Base-by-base conservation (phyloP, 352 stramenopile genomes). In the Pythium angustatum region DNA sequence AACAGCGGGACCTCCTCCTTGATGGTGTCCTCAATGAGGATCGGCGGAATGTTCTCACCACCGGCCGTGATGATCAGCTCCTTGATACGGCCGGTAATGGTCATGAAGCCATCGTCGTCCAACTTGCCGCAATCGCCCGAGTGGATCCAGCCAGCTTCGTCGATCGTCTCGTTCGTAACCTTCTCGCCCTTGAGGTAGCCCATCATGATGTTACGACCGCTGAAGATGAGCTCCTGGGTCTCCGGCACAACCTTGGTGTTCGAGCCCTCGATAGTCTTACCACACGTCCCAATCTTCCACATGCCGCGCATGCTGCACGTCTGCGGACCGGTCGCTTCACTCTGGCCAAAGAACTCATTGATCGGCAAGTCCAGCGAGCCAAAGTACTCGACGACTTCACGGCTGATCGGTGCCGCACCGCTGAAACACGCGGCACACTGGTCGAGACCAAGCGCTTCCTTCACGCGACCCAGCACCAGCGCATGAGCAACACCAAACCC, bases 21-120 rank as follows among this genome's bases (percentile, higher is more conserved):
- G 28, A 98, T 69, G 22, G 79, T 82, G 66, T 98, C 85, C 59
- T 98, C 93, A 64, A 98, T 91, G 38, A 96, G 76, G 7, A 97
- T 89, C 47, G 96, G 96, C 21, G 96, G 80, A 15, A 98, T 86
- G 76, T 98, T 98, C 70, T 98, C 96, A 31, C 96, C 96, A 68
- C 96, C 96, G n/a, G 96, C 94, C 40, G 94, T 98, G 63, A 97
- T 91, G 56, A 98, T 96, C 21, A 98, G 68, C 73, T 98, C 96
- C 75, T 98, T 98, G 77, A 98, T 98, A 58, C 96, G 91, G 21
- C 96, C 96, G 17, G 96, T 98, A 60, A 98, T 98, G 44, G 71
- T 81, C 79, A 98, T 88, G 71, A 98, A 98, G n/a, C 94, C 90
- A 38, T 93, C 75, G 27, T 90, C 77, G 58, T 97, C 94, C 21